Conservation (phyloP, 2,329 filamentous ascomycete species). For the Tolypocladium nubicola region DNA sequence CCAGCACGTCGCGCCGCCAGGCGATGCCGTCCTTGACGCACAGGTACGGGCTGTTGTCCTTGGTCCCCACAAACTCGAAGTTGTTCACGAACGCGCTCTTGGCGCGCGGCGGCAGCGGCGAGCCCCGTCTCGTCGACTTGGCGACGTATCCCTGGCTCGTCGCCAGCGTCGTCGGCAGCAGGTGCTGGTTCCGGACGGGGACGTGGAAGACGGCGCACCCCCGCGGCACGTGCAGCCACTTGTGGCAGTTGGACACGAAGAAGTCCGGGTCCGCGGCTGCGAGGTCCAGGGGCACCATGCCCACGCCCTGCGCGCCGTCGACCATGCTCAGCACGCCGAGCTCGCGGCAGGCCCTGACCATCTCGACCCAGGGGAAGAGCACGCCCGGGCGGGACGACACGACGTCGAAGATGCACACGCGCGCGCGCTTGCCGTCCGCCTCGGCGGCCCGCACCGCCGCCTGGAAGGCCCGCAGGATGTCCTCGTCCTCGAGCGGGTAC, state of each 20-base stretch:
- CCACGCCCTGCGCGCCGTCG: slow-evolving; percentile 78
- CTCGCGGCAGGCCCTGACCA: slow-evolving; percentile 54
- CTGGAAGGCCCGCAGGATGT: slow-evolving; percentile 52
- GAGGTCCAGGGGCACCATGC: slow-evolving; percentile 66
- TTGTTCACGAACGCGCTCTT: slow-evolving; percentile 55
- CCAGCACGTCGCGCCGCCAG: slow-evolving; percentile 59
- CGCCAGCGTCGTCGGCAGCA: slow-evolving; percentile 65
- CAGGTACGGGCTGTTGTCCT: slow-evolving; percentile 61
- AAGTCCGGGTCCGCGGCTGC: slow-evolving; percentile 64
- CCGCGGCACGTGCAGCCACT: slow-evolving; percentile 78
- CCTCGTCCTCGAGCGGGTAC: slow-evolving; percentile 62
- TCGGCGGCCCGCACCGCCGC: slow-evolving; percentile 42
- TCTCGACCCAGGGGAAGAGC: slow-evolving; percentile 63
- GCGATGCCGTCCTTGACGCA: slow-evolving; percentile 61
- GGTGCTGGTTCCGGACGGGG: slow-evolving; percentile 60
- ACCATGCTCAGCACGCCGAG: slow-evolving; percentile 61
- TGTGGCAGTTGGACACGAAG: slow-evolving; percentile 78
- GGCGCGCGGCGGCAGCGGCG: slow-evolving; percentile 29
- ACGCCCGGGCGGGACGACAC: slow-evolving; percentile 72
- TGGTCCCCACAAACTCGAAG: slow-evolving; percentile 70
- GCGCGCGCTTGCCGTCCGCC: slow-evolving; percentile 48
- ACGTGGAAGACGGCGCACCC: slow-evolving; percentile 76
- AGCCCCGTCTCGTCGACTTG: slow-evolving; percentile 14
- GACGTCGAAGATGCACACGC: slow-evolving; percentile 63
- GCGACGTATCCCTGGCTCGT: slow-evolving; percentile 72